These are phyloP conservation scores for Clavispora vitiphila DNA, from an alignment of 805 yeast genomes.

Conservation along the genomic window DNA sequence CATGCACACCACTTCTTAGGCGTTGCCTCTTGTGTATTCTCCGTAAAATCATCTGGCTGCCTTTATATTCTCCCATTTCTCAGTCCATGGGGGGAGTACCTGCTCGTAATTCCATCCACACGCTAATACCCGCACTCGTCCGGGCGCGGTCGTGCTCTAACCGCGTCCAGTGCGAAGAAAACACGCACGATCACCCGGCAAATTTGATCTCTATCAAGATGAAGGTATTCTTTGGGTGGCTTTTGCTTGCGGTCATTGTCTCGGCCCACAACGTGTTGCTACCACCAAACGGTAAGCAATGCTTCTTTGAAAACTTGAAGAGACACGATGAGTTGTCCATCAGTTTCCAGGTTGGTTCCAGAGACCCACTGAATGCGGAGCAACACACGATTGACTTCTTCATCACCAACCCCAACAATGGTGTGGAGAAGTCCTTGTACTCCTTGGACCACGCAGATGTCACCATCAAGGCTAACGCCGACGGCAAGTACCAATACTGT, in stretches of 20 bases:
- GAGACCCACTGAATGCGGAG: slow-evolving; percentile 66
- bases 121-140: too few species aligned
- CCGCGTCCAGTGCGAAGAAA: slow-evolving; percentile 2
- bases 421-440: slow-evolving; percentile 44
- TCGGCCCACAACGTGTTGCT: slow-evolving; percentile 76
- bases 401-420: slow-evolving; percentile 38
- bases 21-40: too few species aligned
- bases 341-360: slow-evolving; percentile 88
- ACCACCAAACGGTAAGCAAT: slow-evolving; percentile 78
- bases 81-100: too few species aligned
- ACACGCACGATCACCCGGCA: neutral
- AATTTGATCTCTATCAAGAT: slow-evolving; percentile 4
- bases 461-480: slow-evolving; percentile 54
- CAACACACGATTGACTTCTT: slow-evolving; percentile 65
- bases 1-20: too few species aligned
- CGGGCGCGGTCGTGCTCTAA: slow-evolving; percentile 3
- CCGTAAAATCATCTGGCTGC: too few species aligned
- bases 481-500: slow-evolving; percentile 82
- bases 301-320: slow-evolving; percentile 81
- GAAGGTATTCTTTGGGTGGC: slow-evolving; percentile 11
- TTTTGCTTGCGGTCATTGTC: slow-evolving; percentile 16
- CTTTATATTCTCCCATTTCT: too few species aligned
- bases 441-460: slow-evolving; percentile 80
- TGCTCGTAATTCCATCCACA: too few species aligned
- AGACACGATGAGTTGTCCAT: slow-evolving; percentile 82